Evolutionary conservation across 2,329 filamentous ascomycete genomes (phyloP).

Genomic region (Nemania diffusa): DNA sequence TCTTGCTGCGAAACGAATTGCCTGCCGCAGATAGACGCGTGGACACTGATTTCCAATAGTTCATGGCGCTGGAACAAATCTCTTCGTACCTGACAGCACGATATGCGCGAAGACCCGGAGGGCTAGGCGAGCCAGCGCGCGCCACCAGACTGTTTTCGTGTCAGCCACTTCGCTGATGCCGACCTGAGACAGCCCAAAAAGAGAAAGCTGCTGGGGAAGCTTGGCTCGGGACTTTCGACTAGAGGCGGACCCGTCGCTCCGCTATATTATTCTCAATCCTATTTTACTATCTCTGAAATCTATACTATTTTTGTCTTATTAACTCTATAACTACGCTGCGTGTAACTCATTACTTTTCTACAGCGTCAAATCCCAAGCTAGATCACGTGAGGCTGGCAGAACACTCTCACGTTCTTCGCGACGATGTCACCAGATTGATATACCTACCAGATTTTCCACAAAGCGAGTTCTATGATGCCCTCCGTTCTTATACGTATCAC

Average conservation of each 20-base stretch:
- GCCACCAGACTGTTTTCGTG: constrained; percentile 24
- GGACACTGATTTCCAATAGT: constrained; percentile 19
- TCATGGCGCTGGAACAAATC: constrained; percentile 5
- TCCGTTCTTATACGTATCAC: neutral
- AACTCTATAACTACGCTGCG: neutral
- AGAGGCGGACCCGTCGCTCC: constrained; percentile 31
- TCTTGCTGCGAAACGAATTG: neutral
- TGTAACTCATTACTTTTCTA: neutral
- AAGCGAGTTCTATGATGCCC: neutral
- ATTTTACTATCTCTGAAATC: neutral
- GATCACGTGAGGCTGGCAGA: neutral
- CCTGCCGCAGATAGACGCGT: constrained; percentile 21
- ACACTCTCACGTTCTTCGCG: neutral
- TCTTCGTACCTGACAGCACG: constrained; percentile 29
- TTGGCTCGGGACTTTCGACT: constrained; percentile 31
- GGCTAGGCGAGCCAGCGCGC: constrained; percentile 22
- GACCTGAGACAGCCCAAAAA: constrained; percentile 18
- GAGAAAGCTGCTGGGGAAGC: constrained; percentile 22
- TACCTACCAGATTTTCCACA: neutral
- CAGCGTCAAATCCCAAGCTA: neutral
- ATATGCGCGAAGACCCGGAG: constrained; percentile 21
- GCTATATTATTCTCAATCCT: constrained; percentile 13
- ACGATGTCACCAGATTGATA: neutral
- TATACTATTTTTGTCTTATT: neutral
- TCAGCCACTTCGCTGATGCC: constrained; percentile 33